Evolutionary conservation across 495 filamentous ascomycete species (phyloP).

Genomic region (Penicillium atrosanguineum): DNA sequence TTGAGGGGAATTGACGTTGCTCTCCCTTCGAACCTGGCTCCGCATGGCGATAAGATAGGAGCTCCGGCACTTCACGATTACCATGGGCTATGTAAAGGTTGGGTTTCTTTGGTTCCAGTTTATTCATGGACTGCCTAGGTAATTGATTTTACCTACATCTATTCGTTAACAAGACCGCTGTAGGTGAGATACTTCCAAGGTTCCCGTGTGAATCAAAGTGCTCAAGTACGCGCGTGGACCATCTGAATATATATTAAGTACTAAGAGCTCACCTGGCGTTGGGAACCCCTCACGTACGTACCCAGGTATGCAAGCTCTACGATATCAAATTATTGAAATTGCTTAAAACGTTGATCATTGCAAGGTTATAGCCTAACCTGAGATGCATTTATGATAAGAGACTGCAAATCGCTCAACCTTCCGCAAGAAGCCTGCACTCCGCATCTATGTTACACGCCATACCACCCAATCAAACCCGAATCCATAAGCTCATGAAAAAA

Average conservation of each 20-base stretch:
- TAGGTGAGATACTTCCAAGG: no score
- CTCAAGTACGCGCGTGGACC: no score
- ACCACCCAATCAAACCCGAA: background rate
- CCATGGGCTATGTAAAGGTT: background rate
- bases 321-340: background rate
- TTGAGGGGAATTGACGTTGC: slow-evolving; percentile 28
- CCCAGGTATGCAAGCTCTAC: no score
- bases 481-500: slow-evolving; percentile 37
- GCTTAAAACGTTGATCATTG: background rate
- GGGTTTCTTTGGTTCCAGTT: background rate
- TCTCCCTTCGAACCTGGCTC: slow-evolving; percentile 19
- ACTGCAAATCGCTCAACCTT: slow-evolving; percentile 18
- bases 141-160: no score
- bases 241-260: no score
- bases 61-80: slow-evolving; percentile 1
- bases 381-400: slow-evolving; percentile 5
- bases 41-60: slow-evolving; percentile 32
- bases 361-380: background rate
- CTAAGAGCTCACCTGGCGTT: no score
- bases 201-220: no score
- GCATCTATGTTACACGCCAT: slow-evolving; percentile 19
- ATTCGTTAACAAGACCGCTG: no score
- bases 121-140: background rate
- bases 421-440: slow-evolving; percentile 17
- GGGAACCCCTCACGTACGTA: no score